phyloP scores from a whole-genome alignment of 1,284 basidiomycete genomes.

The Phaffia rhodozyma region DNA sequence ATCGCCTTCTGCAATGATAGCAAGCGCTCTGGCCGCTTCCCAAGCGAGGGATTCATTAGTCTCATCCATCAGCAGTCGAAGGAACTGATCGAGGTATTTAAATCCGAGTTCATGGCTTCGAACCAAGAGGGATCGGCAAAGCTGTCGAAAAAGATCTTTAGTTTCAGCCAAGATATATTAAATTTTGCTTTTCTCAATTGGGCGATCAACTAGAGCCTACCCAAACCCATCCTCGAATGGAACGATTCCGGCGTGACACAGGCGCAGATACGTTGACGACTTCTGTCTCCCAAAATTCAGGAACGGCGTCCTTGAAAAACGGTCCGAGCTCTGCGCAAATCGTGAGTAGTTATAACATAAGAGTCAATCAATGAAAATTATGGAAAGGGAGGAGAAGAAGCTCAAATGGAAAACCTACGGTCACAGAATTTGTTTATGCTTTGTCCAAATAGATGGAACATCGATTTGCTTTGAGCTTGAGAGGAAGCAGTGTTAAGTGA shows the following conservation, averaged over 20 bases:
- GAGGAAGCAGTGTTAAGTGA: slow-evolving; percentile 43
- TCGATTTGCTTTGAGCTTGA: slow-evolving; percentile 46
- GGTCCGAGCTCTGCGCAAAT: slow-evolving; percentile 37
- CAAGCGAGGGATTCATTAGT: slow-evolving; percentile 38
- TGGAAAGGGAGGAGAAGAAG: not conserved
- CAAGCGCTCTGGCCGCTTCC: slow-evolving; percentile 61
- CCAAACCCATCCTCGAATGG: slow-evolving; percentile 57
- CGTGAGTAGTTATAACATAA: slow-evolving; percentile 28
- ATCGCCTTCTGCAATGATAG: slow-evolving; percentile 45
- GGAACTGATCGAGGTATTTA: slow-evolving; percentile 50
- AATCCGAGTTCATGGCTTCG: slow-evolving; percentile 52
- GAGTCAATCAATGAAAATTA: not conserved
- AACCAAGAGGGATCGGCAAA: slow-evolving; percentile 64
- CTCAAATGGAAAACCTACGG: slow-evolving; percentile 37
- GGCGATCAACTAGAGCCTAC: slow-evolving; percentile 36
- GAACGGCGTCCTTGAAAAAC: slow-evolving; percentile 19
- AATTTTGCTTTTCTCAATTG: not conserved
- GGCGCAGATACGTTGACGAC: slow-evolving; percentile 35
- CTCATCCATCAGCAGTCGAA: slow-evolving; percentile 35
- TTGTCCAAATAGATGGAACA: slow-evolving; percentile 51
- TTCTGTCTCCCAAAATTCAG: slow-evolving; percentile 27
- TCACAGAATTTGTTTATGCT: slow-evolving; percentile 62
- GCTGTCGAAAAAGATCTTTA: slow-evolving; percentile 36
- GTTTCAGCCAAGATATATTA: not conserved
- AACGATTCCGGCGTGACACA: slow-evolving; percentile 27